Percentiles rank a stretch among this genome's conserved stretches.
Evolutionary conservation across 1,284 basidiomycete genomes (phyloP).

Genomic region (Irpex sp.): DNA sequence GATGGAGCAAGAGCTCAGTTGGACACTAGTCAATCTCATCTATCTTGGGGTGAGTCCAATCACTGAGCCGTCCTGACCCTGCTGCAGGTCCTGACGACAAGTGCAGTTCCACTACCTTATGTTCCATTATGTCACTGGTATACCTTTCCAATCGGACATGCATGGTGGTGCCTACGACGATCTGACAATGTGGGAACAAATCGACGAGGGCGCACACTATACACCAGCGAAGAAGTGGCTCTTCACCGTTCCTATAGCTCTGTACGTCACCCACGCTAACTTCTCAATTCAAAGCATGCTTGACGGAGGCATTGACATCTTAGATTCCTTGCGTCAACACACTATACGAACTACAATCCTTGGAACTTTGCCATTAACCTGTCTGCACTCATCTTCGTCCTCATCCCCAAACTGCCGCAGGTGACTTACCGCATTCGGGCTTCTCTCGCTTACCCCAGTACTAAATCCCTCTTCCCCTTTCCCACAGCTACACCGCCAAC

Average conservation of each 20-base stretch:
- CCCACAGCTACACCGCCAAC: no score
- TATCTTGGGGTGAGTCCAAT: slow-evolving; percentile 78
- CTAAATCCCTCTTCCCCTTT: no score
- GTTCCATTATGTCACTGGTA: slow-evolving; percentile 98
- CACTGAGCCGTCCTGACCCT: not conserved
- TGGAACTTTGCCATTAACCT: slow-evolving; percentile 93
- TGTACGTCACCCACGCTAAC: slow-evolving; percentile 54
- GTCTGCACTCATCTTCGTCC: slow-evolving; percentile 74
- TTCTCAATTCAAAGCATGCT: not conserved
- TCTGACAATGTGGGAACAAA: slow-evolving; percentile 98
- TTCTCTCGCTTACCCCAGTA: no score
- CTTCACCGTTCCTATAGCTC: slow-evolving; percentile 81
- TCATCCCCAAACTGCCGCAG: slow-evolving; percentile 95
- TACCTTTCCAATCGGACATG: slow-evolving; percentile 87
- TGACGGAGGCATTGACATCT: slow-evolving; percentile 7
- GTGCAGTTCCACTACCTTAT: slow-evolving; percentile 89
- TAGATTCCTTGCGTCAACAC: slow-evolving; percentile 95
- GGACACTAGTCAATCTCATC: slow-evolving; percentile 90
- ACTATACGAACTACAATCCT: slow-evolving; percentile 95
- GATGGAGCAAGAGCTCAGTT: slow-evolving; percentile 90
- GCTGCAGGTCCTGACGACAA: not conserved
- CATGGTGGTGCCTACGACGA: slow-evolving; percentile 95
- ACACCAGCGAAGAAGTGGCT: slow-evolving; percentile 99
- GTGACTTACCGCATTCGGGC: slow-evolving; percentile 29
- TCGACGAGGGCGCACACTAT: slow-evolving; percentile 97